A percentile compares a stretch with the other conserved stretches of the same genome.
Evolutionary conservation across 164 flowering plant species (phyloP).

Genomic region (Sedum album): DNA sequence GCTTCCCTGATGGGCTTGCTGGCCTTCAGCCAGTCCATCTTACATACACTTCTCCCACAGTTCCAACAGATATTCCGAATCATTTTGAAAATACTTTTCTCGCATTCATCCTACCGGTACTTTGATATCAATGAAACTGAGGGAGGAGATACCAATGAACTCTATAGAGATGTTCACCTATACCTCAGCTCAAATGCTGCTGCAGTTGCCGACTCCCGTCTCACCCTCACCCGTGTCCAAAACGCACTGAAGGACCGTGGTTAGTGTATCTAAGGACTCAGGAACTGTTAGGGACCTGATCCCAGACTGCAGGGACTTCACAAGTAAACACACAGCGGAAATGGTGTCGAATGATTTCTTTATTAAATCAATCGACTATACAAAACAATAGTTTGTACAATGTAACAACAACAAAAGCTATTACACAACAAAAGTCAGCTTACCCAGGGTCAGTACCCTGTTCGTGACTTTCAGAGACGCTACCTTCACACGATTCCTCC

Average conservation of each 20-base stretch:
- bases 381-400: too few species aligned
- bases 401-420: too few species aligned
- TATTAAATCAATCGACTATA: too few species aligned
- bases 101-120: conserved; percentile 63
- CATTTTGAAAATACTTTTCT: conserved; percentile 15
- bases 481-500: too few species aligned
- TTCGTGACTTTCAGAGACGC: too few species aligned
- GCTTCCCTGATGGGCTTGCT: conserved; percentile 67
- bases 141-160: conserved; percentile 85
- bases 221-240: conserved; percentile 39
- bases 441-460: too few species aligned
- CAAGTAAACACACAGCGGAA: too few species aligned
- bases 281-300: too few species aligned
- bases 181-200: conserved; percentile 32
- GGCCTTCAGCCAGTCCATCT: conserved; percentile 59
- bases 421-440: too few species aligned
- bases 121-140: conserved; percentile 87
- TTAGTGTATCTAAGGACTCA: too few species aligned
- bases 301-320: too few species aligned
- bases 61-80: conserved; percentile 34
- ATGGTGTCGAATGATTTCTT: too few species aligned
- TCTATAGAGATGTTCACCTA: conserved; percentile 69
- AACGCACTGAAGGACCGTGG: conserved; percentile 39
- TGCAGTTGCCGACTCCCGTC: conserved; percentile 17
- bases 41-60: conserved; percentile 60